These are phyloP conservation scores for Dictyostelium capitatum DNA, from an alignment of 78 protist species.

Conservation along the genomic window DNA sequence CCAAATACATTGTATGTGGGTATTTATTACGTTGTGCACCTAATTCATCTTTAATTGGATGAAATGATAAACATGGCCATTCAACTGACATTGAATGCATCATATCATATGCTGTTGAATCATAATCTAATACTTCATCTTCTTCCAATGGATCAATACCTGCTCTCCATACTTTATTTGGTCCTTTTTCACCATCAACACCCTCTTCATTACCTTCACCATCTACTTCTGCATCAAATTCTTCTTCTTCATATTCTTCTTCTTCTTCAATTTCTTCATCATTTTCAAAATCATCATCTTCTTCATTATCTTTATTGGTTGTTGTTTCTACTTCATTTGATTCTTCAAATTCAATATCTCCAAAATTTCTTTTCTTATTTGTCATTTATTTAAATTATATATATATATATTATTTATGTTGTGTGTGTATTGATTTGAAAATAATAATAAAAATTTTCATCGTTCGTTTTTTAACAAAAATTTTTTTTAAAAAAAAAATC, in stretches of 20 bases:
- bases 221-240: neutral
- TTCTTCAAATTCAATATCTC: constrained; percentile 15
- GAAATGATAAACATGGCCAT: constrained; percentile 97
- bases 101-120: constrained; percentile 92
- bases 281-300: constrained; percentile 53
- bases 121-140: constrained; percentile 86
- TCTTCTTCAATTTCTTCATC: constrained; percentile 43
- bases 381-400: neutral
- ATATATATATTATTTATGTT: neutral
- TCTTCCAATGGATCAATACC: constrained; percentile 73
- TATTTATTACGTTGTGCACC: constrained; percentile 87
- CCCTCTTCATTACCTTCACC: constrained; percentile 49
- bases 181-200: neutral
- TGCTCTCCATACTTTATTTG: constrained; percentile 53
- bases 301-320: neutral
- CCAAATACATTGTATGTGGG: constrained; percentile 88
- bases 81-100: constrained; percentile 88
- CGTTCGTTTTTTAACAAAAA: neutral
- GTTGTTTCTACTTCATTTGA: neutral
- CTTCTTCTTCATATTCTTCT: constrained; percentile 26
- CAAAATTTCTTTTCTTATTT: constrained; percentile 20
- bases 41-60: constrained; percentile 88
- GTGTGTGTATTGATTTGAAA: neutral
- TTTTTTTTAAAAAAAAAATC: neutral
- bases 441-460: neutral